phyloP scores from a whole-genome alignment of 768 basidiomycete genomes.

The Basidioascus undulatus region DNA sequence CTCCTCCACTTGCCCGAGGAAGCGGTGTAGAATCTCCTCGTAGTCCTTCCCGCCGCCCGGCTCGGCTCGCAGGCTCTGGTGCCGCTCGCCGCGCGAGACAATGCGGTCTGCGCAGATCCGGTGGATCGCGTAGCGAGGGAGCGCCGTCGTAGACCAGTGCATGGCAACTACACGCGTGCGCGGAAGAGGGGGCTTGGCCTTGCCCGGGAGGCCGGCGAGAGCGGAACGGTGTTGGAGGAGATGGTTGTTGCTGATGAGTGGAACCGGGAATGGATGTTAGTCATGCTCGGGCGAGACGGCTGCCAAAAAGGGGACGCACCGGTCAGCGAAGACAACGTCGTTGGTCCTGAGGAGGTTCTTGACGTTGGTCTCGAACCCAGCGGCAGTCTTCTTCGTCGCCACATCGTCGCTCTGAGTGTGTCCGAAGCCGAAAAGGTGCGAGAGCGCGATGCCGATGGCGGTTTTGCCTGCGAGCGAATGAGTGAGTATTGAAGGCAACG shows the following conservation, averaged over 20 bases:
- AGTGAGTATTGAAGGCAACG: background rate
- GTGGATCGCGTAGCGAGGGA: conserved; percentile 35
- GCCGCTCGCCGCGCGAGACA: conserved; percentile 47
- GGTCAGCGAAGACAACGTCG: conserved; percentile 77
- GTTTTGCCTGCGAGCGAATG: conserved; percentile 54
- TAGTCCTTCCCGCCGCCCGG: conserved; percentile 30
- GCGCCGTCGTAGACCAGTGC: conserved; percentile 33
- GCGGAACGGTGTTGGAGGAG: conserved; percentile 47
- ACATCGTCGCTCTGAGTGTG: conserved; percentile 92
- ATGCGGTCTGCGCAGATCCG: conserved; percentile 59
- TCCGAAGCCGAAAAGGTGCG: conserved; percentile 55
- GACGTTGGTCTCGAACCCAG: no score
- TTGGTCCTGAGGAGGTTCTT: conserved; percentile 37
- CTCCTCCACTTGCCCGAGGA: conserved; percentile 38
- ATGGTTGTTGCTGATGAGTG: conserved; percentile 54
- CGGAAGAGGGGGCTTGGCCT: no score
- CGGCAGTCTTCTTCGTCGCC: conserved; percentile 46
- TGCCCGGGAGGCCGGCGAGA: conserved; percentile 32
- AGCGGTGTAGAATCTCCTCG: conserved; percentile 61
- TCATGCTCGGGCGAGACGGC: background rate
- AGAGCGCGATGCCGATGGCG: conserved; percentile 49
- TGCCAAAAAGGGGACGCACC: conserved; percentile 26
- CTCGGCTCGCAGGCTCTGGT: conserved; percentile 46
- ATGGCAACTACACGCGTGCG: conserved; percentile 57
- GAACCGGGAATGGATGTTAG: background rate